Evolutionary conservation across 768 basidiomycete genomes (phyloP), one percentile per base, ranked within the genome.

Genomic region (Candolleomyces eurysporus): DNA sequence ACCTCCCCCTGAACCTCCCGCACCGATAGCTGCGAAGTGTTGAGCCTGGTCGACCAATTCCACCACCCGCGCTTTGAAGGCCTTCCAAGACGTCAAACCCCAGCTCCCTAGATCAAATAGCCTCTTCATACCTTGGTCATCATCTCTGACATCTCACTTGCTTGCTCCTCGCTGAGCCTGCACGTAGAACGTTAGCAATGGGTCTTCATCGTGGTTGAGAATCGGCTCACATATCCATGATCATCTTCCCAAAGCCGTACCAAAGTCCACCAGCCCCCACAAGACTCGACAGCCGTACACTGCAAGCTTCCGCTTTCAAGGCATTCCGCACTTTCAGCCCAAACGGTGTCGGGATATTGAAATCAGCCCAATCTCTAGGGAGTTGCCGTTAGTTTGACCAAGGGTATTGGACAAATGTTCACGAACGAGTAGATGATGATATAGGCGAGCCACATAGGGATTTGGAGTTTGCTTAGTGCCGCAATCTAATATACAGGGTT

Each of bases 381-480:
- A 52, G 16, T 11, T 8, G 45, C 22, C 6, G 19, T 14, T 46
- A n/a, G 57, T 64, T n/a, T 63, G 40, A 52, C 19, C 13, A n/a
- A 30, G n/a, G 43, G 45, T 19, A 60, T 5, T 31, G 55, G 31
- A 21, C 26, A 36, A 11, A 19, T 10, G 11, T 9, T 22, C 22
- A 73, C 79, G 52, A 52, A 94, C 91, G 91, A 90, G 68, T 88
- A 88, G 53, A 94, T 84, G 59, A 96, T 80, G 57, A 89, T 91
- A 66, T 94, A 91, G 0, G 90, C 92, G 54, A 98, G 82, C 96
- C 96, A 98, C 65, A 95, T 84, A 3, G 96, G 94, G 10, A 98
- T 78, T 65, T 91, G 89, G 2, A 90, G 76, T 71, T 94, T 96
- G 69, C 85, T 87, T 32, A 82, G 75, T 14, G 86, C 80, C 61